These are phyloP conservation scores for Trypanosoma caninum DNA, from an alignment of 208 protist genomes.

Conservation along the genomic window DNA sequence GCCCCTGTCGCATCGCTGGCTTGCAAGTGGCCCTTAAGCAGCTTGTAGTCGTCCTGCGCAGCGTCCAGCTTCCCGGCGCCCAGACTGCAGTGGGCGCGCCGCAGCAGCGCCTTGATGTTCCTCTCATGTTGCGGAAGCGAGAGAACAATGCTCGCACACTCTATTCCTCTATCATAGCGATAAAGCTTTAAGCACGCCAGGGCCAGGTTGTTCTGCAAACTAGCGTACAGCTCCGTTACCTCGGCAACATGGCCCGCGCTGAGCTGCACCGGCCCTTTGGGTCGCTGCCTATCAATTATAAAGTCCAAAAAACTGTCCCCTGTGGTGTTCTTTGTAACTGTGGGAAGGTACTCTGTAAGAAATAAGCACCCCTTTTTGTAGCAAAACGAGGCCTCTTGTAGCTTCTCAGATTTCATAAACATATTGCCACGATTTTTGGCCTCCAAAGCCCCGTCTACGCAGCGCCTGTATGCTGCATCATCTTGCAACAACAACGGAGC, in stretches of 20 bases:
- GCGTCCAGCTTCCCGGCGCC: conserved; percentile 24
- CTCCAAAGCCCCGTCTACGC: conserved; percentile 25
- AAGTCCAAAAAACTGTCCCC: conserved; percentile 18
- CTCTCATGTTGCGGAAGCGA: conserved; percentile 11
- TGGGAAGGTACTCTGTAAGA: conserved; percentile 53
- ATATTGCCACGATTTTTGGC: conserved; percentile 58
- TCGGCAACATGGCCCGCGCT: conserved; percentile 8
- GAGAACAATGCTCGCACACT: conserved; percentile 41
- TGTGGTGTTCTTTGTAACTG: neutral
- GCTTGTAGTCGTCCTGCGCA: conserved; percentile 43
- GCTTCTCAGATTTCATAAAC: conserved; percentile 34
- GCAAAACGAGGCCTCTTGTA: conserved; percentile 44
- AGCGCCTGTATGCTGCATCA: conserved; percentile 6
- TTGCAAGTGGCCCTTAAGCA: conserved; percentile 15
- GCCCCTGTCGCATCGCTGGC: too few relatives aligned
- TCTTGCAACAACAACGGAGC: neutral
- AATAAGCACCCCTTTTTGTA: conserved; percentile 75
- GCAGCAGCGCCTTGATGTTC: conserved; percentile 57
- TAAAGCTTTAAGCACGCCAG: conserved; percentile 43
- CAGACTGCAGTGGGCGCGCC: conserved; percentile 44
- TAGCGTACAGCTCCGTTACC: conserved; percentile 34
- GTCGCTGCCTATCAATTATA: neutral
- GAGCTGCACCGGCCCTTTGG: neutral
- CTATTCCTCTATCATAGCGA: conserved; percentile 41
- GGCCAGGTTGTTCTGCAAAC: conserved; percentile 53